Evolutionary conservation across 2,329 filamentous ascomycete species (phyloP).

Genomic region (Calycina herbarum): DNA sequence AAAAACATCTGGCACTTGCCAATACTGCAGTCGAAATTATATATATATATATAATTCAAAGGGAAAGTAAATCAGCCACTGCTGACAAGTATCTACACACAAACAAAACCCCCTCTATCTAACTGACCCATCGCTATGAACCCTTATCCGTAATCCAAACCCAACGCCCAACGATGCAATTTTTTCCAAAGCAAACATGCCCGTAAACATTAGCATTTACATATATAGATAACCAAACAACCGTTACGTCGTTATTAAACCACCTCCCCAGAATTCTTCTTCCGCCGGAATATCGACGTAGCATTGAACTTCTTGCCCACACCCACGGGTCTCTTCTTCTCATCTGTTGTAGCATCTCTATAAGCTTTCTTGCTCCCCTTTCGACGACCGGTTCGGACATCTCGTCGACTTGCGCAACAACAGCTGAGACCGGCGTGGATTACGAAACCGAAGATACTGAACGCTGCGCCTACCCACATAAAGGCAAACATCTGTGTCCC

Average conservation of each 20-base stretch:
- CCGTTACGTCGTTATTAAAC: neutral
- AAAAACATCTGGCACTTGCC: neutral
- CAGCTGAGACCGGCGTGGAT: constrained; percentile 77
- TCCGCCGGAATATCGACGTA: neutral
- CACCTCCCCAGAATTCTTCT: neutral
- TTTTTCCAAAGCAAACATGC: neutral
- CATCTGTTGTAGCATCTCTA: constrained; percentile 20
- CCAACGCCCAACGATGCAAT: neutral
- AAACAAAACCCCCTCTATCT: neutral
- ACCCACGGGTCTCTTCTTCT: constrained; percentile 21
- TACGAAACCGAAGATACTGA: constrained; percentile 67
- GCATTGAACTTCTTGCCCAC: constrained; percentile 8
- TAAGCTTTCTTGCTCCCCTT: constrained; percentile 34
- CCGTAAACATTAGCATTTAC: neutral
- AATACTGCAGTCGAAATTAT: neutral
- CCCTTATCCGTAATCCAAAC: neutral
- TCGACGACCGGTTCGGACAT: constrained; percentile 36
- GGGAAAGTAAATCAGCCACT: neutral
- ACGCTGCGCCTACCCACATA: constrained; percentile 79
- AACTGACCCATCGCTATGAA: neutral
- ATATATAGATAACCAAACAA: neutral
- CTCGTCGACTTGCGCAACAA: constrained; percentile 54
- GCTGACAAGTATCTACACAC: neutral
- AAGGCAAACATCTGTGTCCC: constrained; percentile 78
- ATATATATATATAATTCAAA: neutral